Conservation (phyloP, 768 basidiomycete genomes). For the Suillus plorans region DNA sequence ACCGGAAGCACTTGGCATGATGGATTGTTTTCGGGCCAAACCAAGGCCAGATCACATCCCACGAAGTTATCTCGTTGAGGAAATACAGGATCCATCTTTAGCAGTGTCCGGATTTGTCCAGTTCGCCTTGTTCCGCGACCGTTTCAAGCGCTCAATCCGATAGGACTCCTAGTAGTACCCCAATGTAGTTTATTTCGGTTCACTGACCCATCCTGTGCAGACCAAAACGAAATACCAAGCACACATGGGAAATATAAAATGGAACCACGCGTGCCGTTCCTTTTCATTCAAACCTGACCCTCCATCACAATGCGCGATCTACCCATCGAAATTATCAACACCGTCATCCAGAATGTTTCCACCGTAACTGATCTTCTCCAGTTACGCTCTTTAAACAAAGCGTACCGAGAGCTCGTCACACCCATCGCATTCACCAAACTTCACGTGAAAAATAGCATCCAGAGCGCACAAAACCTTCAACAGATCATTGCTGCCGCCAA, state of each 20-base stretch:
- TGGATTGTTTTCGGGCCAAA: too few species aligned
- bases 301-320: constrained; percentile 21
- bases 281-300: not conserved
- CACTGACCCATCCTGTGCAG: not conserved
- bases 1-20: too few species aligned
- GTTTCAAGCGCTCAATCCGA: not conserved
- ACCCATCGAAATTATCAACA: constrained; percentile 28
- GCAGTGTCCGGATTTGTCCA: not conserved
- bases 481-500: constrained; percentile 22
- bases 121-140: not conserved
- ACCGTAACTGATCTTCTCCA: constrained; percentile 28
- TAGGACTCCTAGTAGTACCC: not conserved
- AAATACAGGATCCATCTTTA: not conserved
- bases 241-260: not conserved
- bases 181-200: not conserved
- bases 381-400: constrained; percentile 26
- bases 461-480: constrained; percentile 25
- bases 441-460: constrained; percentile 24
- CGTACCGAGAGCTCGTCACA: constrained; percentile 25
- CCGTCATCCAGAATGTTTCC: constrained; percentile 22
- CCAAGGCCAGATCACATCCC: too few species aligned
- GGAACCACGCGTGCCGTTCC: not conserved
- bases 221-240: not conserved
- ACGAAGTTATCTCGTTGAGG: too few species aligned
- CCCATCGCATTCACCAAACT: constrained; percentile 23